A percentile compares a stretch with the other conserved stretches of the same genome.
Evolutionary conservation across 2,329 filamentous ascomycete species (phyloP).

Genomic region (Aspergillus versicolor): DNA sequence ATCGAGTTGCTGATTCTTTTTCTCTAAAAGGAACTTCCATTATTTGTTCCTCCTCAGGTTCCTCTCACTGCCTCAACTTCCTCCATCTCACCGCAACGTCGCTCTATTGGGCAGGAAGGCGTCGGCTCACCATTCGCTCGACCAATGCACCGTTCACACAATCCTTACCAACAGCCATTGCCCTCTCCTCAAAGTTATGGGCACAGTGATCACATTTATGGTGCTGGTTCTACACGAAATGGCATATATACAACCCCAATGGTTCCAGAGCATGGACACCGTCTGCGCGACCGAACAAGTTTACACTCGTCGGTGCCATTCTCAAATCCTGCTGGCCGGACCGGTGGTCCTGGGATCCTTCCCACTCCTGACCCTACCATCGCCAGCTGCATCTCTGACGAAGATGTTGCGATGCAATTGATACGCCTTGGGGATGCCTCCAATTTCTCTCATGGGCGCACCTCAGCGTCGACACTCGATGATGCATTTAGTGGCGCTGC

Average conservation of each 20-base stretch:
- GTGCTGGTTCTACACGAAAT: conserved; percentile 30
- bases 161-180: conserved; percentile 70
- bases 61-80: conserved; percentile 93
- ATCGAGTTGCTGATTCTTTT: conserved; percentile 7
- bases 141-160: conserved; percentile 75
- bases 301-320: conserved; percentile 48
- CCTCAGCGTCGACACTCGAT: conserved; percentile 88
- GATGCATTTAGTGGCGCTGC: conserved; percentile 90
- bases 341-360: conserved; percentile 60
- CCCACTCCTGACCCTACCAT: conserved; percentile 97
- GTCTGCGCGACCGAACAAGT: conserved; percentile 63
- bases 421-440: conserved; percentile 95
- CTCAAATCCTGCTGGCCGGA: conserved; percentile 39
- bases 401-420: conserved; percentile 94
- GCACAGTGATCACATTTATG: conserved; percentile 47
- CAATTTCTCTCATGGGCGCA: conserved; percentile 88
- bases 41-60: conserved; percentile 93
- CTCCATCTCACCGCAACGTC: conserved; percentile 89
- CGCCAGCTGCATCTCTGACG: conserved; percentile 94
- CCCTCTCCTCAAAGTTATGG: conserved; percentile 81
- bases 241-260: conserved; percentile 62
- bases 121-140: conserved; percentile 70
- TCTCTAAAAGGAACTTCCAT: conserved; percentile 74
- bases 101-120: conserved; percentile 70
- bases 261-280: conserved; percentile 58